A percentile compares a stretch with the other conserved stretches of the same genome.
phyloP scores from a whole-genome alignment of 176 grass and related monocot genomes.

The Rhynchospora pubera region DNA sequence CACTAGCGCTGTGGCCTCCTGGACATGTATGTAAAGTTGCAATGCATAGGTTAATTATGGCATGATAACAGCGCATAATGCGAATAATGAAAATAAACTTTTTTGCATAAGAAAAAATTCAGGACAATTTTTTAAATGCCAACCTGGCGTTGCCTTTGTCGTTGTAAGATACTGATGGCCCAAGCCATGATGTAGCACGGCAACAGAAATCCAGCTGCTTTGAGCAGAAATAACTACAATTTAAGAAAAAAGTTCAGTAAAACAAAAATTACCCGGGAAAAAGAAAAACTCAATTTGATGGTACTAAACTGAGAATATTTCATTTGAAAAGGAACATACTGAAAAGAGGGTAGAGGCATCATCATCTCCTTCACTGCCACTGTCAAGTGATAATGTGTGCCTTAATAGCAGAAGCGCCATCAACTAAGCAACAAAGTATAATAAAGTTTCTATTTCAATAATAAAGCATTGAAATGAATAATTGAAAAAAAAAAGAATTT shows the following conservation, averaged over 20 bases:
- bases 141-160: slow-evolving; percentile 89
- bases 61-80: background rate
- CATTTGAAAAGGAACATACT: slow-evolving; percentile 30
- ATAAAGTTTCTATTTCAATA: too few relatives aligned
- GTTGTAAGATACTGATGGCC: slow-evolving; percentile 86
- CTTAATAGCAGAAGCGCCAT: slow-evolving; percentile 96
- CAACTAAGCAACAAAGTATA: slow-evolving; percentile 28
- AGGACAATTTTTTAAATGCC: slow-evolving; percentile 1
- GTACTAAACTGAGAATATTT: background rate
- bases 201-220: slow-evolving; percentile 91
- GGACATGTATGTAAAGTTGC: slow-evolving; percentile 3
- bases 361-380: slow-evolving; percentile 67
- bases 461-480: too few relatives aligned
- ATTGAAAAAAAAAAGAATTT: too few relatives aligned
- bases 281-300: background rate
- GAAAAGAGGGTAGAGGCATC: slow-evolving; percentile 74
- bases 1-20: slow-evolving; percentile 56
- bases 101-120: background rate
- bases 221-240: slow-evolving; percentile 74
- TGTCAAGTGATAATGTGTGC: slow-evolving; percentile 60
- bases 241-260: slow-evolving; percentile 17
- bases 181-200: slow-evolving; percentile 96
- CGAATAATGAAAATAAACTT: background rate
- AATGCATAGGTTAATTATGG: background rate
- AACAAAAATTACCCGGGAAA: background rate